Base-by-base conservation (phyloP, 768 basidiomycete species). In the Obba rivulosa region DNA sequence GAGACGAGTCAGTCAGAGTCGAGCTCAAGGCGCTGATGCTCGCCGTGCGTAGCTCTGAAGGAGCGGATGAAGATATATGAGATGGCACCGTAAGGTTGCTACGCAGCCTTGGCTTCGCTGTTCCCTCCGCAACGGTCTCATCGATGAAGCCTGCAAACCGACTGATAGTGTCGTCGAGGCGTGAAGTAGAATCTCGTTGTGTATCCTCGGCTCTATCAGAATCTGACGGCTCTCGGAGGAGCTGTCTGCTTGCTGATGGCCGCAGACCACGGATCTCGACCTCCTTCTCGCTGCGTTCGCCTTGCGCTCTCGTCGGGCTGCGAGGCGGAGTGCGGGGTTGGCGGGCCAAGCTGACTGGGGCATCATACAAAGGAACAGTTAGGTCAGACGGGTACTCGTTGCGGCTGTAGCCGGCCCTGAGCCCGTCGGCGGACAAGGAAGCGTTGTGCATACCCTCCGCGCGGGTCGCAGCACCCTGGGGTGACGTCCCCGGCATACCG, bases 321-420 rank as follows among this genome's bases (percentile, higher is more conserved):
- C 77, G 78, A 41, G 83, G 81, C 22, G 84, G 80, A 10, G 75
- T 55, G 9, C 41, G 74, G 3, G 51, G 54, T 2, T 41, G 49
- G 18, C 55, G 56, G 46, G 48, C 8, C 17, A 44, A 10, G 44
- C 48, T 7, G 45, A 36, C 28, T n/a, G n/a, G n/a, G 13, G 13
- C 28, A 31, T 31, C 28, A 31, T 31, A 31, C 7, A 31, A 13
- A 31, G 28, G 28, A 31, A 13, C 28, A 31, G 28, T 7, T 5
- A 13, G 28, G 13, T 31, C 28, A 13, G 5, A 13, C 13, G 28
- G 5, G 28, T 31, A 31, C 28, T 31, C 28, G 7, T 31, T 5
- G 13, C 28, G 28, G 28, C 7, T 5, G 13, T 31, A 31, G 13
- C 28, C 28, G 5, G 13, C 5, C 28, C 28, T 31, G 28, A 31